Evolutionary conservation across 495 filamentous ascomycete species (phyloP).

Genomic region (Endocarpon pusillum): DNA sequence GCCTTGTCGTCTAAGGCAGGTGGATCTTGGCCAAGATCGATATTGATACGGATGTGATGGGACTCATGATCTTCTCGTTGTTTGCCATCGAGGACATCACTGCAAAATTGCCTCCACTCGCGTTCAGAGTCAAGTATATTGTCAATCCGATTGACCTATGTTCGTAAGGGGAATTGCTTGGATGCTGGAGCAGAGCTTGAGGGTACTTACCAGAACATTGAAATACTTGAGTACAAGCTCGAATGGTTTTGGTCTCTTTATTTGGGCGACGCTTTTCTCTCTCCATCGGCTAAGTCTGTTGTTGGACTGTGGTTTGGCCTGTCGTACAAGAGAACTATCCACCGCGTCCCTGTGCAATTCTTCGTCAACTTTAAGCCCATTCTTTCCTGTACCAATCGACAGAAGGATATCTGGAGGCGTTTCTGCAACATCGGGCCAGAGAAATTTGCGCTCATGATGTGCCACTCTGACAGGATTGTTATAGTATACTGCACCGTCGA

Average conservation of each 20-base stretch:
- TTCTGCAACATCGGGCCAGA: slow-evolving; percentile 17
- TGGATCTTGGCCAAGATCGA: slow-evolving; percentile 6
- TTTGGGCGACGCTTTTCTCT: too few species aligned
- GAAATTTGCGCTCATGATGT: slow-evolving; percentile 19
- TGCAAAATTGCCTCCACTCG: slow-evolving; percentile 7
- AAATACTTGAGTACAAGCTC: slow-evolving; percentile 1
- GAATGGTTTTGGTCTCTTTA: not conserved
- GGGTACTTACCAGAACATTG: slow-evolving; percentile 2
- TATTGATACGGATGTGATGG: slow-evolving; percentile 11
- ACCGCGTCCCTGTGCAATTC: not conserved
- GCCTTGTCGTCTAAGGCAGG: slow-evolving; percentile 12
- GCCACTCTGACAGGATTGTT: slow-evolving; percentile 23
- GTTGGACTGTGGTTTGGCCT: not conserved
- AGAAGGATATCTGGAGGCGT: slow-evolving; percentile 21
- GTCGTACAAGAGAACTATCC: not conserved
- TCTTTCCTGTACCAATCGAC: slow-evolving; percentile 20
- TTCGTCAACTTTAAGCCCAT: not conserved
- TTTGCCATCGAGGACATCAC: slow-evolving; percentile 3
- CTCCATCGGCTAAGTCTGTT: too few species aligned
- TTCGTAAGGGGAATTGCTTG: slow-evolving; percentile 1
- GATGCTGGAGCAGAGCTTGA: not conserved
- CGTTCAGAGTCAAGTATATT: slow-evolving; percentile 10
- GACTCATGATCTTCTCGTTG: not conserved
- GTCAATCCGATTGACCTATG: slow-evolving; percentile 8
- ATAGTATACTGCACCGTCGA: slow-evolving; percentile 27